Evolutionary conservation across 2,329 filamentous ascomycete genomes (phyloP), one percentile per base, ranked within the genome.

Genomic region (Fusarium oligoseptatum): DNA sequence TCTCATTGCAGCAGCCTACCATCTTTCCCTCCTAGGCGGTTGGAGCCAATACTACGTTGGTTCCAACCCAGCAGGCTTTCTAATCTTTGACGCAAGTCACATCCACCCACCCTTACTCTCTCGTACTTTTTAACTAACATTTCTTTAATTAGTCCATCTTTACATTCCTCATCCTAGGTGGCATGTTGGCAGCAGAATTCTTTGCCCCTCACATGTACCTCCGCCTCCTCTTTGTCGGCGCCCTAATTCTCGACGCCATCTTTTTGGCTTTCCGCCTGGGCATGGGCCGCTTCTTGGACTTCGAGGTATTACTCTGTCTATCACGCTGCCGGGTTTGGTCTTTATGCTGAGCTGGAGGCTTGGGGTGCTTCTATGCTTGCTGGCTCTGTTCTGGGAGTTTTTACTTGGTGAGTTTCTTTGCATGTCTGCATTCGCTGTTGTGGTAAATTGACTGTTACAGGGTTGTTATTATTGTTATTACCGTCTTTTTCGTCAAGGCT

Each of bases 51-150:
- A 78, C 55, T 76, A 79, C 64, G 64, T 37, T 20, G 77, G 77
- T 66, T 79, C 79, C 5, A 83, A 83, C 5, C 81, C 83, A 6
- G 80, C 82, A 3, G 84, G 82, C 39, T 86, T 88, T 70, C 79
- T 87, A 50, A 83, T 87, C 70, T 88, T 88, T 67, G 82, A 86
- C 39, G 87, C 88, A 75, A 79, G 85, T 75, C 63, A 27, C 63
- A 27, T 22, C 24, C 20, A 24, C 3, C 9, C 4, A 15, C 14
- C 65, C 48, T 69, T 77, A 66, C 71, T 36, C 11, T n/a, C n/a
- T n/a, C n/a, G n/a, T n/a, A n/a, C n/a, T n/a, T n/a, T n/a, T 22
- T 22, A 27, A 76, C 61, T 72, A n/a, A 63, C 68, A 9, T 36
- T 6, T 3, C 32, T 34, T 2, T n/a, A 8, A 8, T 10, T 39